These are phyloP conservation scores for Fusarium proliferatum DNA, from an alignment of 2,329 filamentous ascomycete genomes.

Conservation along the genomic window DNA sequence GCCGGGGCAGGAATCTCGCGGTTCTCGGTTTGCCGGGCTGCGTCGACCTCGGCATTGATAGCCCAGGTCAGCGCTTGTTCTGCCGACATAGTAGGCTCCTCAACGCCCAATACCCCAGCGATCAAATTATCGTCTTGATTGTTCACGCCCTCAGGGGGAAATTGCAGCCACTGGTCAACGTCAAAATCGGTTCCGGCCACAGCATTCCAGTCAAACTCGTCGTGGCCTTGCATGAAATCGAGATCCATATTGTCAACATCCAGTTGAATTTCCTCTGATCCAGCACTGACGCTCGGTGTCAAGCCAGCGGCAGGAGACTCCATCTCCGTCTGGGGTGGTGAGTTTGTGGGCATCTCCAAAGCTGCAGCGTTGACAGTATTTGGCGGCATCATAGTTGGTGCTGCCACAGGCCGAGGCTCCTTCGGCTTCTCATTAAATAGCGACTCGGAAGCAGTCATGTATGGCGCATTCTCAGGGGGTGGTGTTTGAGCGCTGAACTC, in stretches of 20 bases:
- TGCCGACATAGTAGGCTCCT: constrained; percentile 45
- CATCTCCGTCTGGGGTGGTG: constrained; percentile 59
- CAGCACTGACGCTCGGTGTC: constrained; percentile 59
- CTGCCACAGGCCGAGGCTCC: constrained; percentile 25
- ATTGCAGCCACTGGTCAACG: constrained; percentile 69
- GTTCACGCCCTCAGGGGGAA: constrained; percentile 62
- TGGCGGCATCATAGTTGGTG: constrained; percentile 49
- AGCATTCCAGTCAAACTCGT: constrained; percentile 66
- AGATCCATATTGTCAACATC: constrained; percentile 56
- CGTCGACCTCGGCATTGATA: constrained; percentile 45
- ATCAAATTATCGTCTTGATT: constrained; percentile 53
- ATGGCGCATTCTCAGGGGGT: constrained; percentile 62
- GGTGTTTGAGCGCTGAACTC: constrained; percentile 60
- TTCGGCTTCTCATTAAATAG: constrained; percentile 51
- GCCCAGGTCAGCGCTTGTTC: constrained; percentile 47
- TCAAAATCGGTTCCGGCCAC: constrained; percentile 65
- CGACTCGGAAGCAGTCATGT: constrained; percentile 56
- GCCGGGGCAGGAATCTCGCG: constrained; percentile 36
- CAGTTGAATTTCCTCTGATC: constrained; percentile 54
- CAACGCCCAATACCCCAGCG: constrained; percentile 47
- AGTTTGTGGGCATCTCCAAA: constrained; percentile 51
- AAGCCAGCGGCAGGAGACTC: constrained; percentile 53
- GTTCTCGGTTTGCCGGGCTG: constrained; percentile 20
- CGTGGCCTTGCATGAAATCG: constrained; percentile 59
- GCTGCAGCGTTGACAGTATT: constrained; percentile 53